Base-by-base conservation (phyloP, 805 yeast species). In the Candida qinlingensis region DNA sequence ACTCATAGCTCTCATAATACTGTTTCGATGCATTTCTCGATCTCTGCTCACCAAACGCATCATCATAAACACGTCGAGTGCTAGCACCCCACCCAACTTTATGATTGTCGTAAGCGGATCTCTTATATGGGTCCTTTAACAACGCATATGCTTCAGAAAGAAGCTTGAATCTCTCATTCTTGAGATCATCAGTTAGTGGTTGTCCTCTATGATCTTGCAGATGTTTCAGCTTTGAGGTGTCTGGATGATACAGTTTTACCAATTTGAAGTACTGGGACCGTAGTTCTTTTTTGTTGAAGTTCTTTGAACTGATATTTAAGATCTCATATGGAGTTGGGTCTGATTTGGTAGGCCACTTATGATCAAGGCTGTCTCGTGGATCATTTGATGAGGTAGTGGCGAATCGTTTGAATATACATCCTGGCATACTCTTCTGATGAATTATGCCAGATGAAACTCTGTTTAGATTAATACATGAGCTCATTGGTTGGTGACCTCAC, bases 231-330 rank as follows among this genome's bases (percentile, higher is more conserved):
- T 57, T 51, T 3, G 71, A 57, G 3, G 75, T 62, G 60, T 90
- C 97, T 0, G 97, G 97, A 62, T 90, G 97, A 57, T 90, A 90
- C 8, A 81, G 60, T 63, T 85, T 87, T 9, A 90, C 90, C 42
- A 80, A 68, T 46, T 76, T 71, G 54, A 76, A 78, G 58, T 83
- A 85, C 41, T 74, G 74, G 28, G 66, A 53, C 51, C 78, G 78
- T 44, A 83, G 65, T 31, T 62, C 53, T 9, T 57, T 63, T 44
- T 63, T 63, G 47, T 74, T 74, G 39, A 75, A 64, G 27, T 61
- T 61, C 1, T 57, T 56, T 0, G 64, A 62, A 5, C 52, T 52
- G 28, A 79, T 59, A 4, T 76, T 75, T 48, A 89, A 76, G 4
- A 89, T 73, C 34, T 87, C 87, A 57, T 84, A 83, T 0, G 96